These are phyloP conservation scores for Linum lewisii DNA, from an alignment of 345 rosid species.

Conservation along the genomic window DNA sequence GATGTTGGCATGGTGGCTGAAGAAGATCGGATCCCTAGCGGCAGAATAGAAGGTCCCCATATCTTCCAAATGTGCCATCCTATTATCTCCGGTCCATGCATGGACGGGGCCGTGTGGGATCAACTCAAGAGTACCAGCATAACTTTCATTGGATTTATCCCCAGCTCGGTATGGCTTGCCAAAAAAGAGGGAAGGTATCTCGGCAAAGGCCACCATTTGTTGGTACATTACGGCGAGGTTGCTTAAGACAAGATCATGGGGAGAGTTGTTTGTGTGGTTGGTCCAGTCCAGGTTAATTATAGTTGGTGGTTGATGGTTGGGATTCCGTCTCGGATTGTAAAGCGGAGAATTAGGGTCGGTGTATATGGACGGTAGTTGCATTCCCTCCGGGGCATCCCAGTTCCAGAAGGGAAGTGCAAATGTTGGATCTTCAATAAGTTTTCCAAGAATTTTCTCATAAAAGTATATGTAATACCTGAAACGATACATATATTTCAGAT, in stretches of 20 bases:
- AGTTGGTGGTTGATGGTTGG: conserved; percentile 3
- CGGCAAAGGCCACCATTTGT: conserved; percentile 48
- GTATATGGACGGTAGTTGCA: background rate
- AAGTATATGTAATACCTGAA: background rate
- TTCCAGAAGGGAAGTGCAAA: background rate
- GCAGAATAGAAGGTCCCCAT: conserved; percentile 65
- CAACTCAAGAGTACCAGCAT: conserved; percentile 45
- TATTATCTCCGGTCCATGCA: conserved; percentile 40
- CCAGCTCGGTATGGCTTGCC: conserved; percentile 49
- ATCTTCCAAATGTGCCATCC: conserved; percentile 37
- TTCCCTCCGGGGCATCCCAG: background rate
- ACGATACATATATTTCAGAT: too few species aligned
- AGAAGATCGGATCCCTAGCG: conserved; percentile 53
- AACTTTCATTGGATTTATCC: conserved; percentile 28
- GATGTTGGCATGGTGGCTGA: conserved; percentile 42
- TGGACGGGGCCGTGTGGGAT: conserved; percentile 45
- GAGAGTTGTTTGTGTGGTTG: conserved; percentile 6
- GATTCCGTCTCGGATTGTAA: background rate
- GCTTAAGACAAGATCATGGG: conserved; percentile 20
- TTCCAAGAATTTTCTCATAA: background rate
- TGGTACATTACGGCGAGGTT: conserved; percentile 48
- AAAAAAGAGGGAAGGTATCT: conserved; percentile 33
- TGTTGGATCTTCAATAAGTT: background rate
- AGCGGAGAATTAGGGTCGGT: background rate
- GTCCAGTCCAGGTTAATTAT: conserved; percentile 40